Evolutionary conservation across 805 yeast genomes (phyloP).

Genomic region (Citeromyces matritensis): DNA sequence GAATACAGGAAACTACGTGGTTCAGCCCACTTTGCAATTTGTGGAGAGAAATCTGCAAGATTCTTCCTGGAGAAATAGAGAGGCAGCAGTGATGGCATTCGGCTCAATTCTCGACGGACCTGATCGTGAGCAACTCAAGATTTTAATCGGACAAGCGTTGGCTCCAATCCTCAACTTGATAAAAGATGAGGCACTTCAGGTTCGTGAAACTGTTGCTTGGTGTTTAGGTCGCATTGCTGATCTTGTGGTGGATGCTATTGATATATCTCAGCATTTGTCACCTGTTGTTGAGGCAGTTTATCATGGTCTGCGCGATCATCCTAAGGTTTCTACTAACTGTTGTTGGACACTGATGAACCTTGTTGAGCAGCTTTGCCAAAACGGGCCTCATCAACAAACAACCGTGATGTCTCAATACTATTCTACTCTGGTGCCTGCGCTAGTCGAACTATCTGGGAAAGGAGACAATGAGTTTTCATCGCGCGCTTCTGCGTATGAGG

Average conservation of each 20-base stretch:
- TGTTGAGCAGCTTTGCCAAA: constrained; percentile 63
- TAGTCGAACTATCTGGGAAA: constrained; percentile 55
- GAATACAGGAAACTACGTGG: constrained; percentile 73
- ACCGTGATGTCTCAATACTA: constrained; percentile 68
- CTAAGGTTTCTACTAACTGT: constrained; percentile 91
- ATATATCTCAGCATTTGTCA: constrained; percentile 49
- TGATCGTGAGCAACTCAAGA: constrained; percentile 50
- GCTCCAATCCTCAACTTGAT: constrained; percentile 64
- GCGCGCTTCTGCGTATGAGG: constrained; percentile 95
- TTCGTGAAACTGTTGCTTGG: constrained; percentile 97
- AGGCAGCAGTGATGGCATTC: constrained; percentile 98
- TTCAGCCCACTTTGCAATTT: constrained; percentile 71
- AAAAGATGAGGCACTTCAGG: constrained; percentile 65
- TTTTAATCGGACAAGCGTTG: constrained; percentile 68
- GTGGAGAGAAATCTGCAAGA: constrained; percentile 60
- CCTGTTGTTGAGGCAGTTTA: constrained; percentile 58
- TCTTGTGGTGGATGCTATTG: constrained; percentile 63
- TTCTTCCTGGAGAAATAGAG: constrained; percentile 71
- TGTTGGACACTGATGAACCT: constrained; percentile 95
- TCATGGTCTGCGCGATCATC: constrained; percentile 77
- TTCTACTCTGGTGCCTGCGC: constrained; percentile 48
- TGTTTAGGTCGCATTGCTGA: constrained; percentile 95
- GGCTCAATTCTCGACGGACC: constrained; percentile 97
- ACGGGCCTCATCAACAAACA: constrained; percentile 30
- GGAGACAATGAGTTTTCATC: constrained; percentile 75